These are phyloP conservation scores for Krasilnikovozyma curviuscula DNA, from an alignment of 768 basidiomycete genomes.

Conservation along the genomic window DNA sequence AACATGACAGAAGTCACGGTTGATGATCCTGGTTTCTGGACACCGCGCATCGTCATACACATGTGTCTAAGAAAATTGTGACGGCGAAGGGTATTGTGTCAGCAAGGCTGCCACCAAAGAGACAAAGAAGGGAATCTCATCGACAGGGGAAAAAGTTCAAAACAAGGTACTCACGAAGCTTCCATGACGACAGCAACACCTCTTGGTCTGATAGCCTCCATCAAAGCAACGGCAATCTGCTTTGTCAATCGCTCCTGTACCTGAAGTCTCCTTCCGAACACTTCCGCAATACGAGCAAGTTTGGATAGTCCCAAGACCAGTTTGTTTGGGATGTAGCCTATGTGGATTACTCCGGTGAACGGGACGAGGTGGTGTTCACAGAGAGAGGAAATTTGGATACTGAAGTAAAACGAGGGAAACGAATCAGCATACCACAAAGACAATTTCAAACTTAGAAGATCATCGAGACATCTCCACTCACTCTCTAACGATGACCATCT, in stretches of 20 bases:
- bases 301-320: conserved; percentile 89
- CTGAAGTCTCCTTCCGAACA: conserved; percentile 83
- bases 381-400: conserved; percentile 86
- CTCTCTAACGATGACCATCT: conserved; percentile 97
- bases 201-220: conserved; percentile 91
- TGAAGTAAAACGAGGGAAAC: too few relatives aligned
- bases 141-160: neutral
- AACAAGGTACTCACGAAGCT: conserved; percentile 51
- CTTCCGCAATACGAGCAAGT: conserved; percentile 89
- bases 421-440: too few relatives aligned
- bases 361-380: conserved; percentile 98
- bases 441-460: too few relatives aligned
- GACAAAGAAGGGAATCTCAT: neutral
- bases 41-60: conserved; percentile 99
- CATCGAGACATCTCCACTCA: too few relatives aligned
- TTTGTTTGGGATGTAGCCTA: conserved; percentile 90
- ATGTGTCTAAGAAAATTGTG: conserved; percentile 43
- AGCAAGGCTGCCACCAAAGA: neutral
- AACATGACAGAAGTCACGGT: conserved; percentile 97
- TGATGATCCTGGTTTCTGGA: conserved; percentile 89
- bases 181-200: conserved; percentile 99
- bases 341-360: conserved; percentile 96
- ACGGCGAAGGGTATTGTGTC: neutral
- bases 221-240: conserved; percentile 92
- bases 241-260: conserved; percentile 95